A percentile compares a stretch with the other conserved stretches of the same genome.
These are phyloP conservation scores for Teratosphaeria viscida DNA, from an alignment of 2,329 filamentous ascomycete genomes.

Conservation along the genomic window DNA sequence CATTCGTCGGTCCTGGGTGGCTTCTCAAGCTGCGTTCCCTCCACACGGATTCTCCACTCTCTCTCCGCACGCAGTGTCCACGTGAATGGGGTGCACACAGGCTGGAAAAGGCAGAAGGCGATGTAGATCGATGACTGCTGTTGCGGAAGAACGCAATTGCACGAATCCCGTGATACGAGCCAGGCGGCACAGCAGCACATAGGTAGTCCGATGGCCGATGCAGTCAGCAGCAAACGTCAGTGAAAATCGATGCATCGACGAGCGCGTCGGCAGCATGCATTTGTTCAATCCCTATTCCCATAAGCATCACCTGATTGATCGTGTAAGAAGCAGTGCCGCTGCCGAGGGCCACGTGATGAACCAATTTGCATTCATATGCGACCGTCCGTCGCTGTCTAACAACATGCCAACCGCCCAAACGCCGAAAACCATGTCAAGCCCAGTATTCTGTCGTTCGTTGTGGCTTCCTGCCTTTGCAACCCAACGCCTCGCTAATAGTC, in stretches of 20 bases:
- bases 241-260: too few species aligned
- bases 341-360: neutral
- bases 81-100: slow-evolving; percentile 1
- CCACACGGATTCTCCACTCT: neutral
- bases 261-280: too few species aligned
- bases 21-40: neutral
- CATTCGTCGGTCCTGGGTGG: neutral
- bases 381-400: neutral
- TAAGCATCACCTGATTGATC: too few species aligned
- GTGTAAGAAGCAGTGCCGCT: neutral
- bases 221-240: neutral
- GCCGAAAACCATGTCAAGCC: neutral
- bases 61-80: neutral
- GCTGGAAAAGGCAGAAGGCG: neutral
- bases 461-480: neutral
- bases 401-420: neutral
- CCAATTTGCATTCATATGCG: neutral
- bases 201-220: neutral
- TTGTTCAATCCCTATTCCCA: too few species aligned
- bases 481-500: neutral
- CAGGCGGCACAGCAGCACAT: slow-evolving; percentile 2
- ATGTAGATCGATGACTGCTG: slow-evolving; percentile 3
- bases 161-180: slow-evolving; percentile 8
- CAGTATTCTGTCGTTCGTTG: neutral
- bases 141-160: slow-evolving; percentile 8